Percentiles rank a stretch among this genome's conserved stretches.
Evolutionary conservation across 768 basidiomycete genomes (phyloP).

Genomic region (Saitozyma sp.): DNA sequence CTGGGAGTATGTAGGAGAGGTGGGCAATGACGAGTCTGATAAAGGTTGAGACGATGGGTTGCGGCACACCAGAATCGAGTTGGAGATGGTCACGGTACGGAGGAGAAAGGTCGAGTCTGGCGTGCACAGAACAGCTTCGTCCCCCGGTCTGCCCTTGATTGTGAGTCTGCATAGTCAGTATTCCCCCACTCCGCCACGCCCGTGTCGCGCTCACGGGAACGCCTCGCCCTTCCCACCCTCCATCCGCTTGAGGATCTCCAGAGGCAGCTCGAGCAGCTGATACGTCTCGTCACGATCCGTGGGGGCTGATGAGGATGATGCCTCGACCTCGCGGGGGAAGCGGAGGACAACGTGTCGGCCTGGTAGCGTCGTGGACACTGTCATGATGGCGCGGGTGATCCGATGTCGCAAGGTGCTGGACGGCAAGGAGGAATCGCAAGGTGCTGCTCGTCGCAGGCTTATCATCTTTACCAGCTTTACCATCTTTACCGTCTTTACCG

Average conservation of each 20-base stretch:
- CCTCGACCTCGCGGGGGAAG: conserved; percentile 12
- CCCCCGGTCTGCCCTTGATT: conserved; percentile 76
- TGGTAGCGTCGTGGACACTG: conserved; percentile 20
- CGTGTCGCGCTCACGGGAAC: conserved; percentile 28
- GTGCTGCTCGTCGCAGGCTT: too few relatives aligned
- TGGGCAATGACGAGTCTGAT: not conserved
- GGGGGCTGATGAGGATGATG: too few relatives aligned
- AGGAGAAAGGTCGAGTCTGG: conserved; percentile 73
- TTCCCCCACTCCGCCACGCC: too few relatives aligned
- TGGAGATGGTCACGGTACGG: conserved; percentile 84
- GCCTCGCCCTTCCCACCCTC: conserved; percentile 27
- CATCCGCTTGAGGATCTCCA: conserved; percentile 48
- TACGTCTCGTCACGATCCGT: conserved; percentile 30
- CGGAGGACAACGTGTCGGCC: conserved; percentile 23
- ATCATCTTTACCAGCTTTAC: too few relatives aligned
- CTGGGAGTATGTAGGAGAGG: not conserved
- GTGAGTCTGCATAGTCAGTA: conserved; percentile 58
- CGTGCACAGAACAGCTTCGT: conserved; percentile 90
- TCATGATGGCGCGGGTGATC: conserved; percentile 10
- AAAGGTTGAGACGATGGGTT: conserved; percentile 4
- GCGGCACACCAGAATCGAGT: conserved; percentile 71
- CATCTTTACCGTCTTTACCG: too few relatives aligned
- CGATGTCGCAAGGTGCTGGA: too few relatives aligned
- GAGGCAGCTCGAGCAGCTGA: conserved; percentile 50
- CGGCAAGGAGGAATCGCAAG: too few relatives aligned